Evolutionary conservation across 1,284 basidiomycete genomes (phyloP).

Genomic region (Phlebopus sp.): DNA sequence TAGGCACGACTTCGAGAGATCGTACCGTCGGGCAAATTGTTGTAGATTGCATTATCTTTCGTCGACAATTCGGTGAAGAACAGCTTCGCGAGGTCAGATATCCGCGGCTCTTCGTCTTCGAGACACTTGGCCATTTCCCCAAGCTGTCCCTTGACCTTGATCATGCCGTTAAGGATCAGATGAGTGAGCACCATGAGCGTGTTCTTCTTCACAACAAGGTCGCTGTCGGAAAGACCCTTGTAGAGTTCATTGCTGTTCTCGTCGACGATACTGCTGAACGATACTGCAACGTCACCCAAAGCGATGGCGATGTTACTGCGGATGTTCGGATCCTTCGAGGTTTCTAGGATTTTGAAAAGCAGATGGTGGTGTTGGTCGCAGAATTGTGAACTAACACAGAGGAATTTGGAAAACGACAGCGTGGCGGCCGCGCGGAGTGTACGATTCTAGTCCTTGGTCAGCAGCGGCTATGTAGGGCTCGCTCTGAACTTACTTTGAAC

Average conservation of each 20-base stretch:
- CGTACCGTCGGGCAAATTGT: slow-evolving; percentile 84
- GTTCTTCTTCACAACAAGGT: slow-evolving; percentile 96
- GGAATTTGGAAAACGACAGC: slow-evolving; percentile 91
- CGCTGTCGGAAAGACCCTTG: slow-evolving; percentile 84
- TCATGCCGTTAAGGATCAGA: slow-evolving; percentile 95
- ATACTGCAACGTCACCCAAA: slow-evolving; percentile 94
- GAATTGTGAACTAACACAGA: slow-evolving; percentile 92
- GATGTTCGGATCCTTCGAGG: slow-evolving; percentile 84
- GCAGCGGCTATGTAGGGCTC: background rate
- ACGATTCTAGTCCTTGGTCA: slow-evolving; percentile 58
- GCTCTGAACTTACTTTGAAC: slow-evolving; percentile 62
- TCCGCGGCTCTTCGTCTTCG: slow-evolving; percentile 87
- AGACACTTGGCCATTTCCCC: slow-evolving; percentile 99
- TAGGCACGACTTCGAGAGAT: background rate
- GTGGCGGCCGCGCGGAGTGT: slow-evolving; percentile 86
- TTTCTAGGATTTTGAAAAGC: slow-evolving; percentile 92
- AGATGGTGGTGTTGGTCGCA: slow-evolving; percentile 89
- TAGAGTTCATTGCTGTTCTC: slow-evolving; percentile 97
- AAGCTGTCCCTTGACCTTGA: slow-evolving; percentile 96
- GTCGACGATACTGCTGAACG: slow-evolving; percentile 94
- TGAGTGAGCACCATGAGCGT: slow-evolving; percentile 99
- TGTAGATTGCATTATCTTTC: slow-evolving; percentile 99
- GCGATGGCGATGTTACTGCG: slow-evolving; percentile 97
- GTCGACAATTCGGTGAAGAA: slow-evolving; percentile 96
- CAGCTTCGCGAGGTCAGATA: slow-evolving; percentile 91